Base-by-base conservation (phyloP, 2,329 filamentous ascomycete species). In the Alternaria sp. region DNA sequence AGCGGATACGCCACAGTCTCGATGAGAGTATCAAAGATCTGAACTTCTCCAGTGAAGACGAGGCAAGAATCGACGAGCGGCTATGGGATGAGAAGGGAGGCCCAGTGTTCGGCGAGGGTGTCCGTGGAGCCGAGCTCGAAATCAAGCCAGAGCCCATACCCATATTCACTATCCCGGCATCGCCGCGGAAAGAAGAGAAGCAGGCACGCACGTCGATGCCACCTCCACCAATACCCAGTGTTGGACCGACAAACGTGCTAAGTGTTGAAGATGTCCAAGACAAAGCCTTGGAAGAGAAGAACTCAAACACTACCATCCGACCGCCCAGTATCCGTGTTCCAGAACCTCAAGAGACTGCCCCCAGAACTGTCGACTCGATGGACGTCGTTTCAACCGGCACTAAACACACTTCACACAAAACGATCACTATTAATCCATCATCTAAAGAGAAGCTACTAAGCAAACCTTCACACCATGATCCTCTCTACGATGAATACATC, bases 301-400 rank as follows among this genome's bases (percentile, higher is more conserved):
- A 42, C 0, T 71, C 66, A 3, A 72, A 73, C 42, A 72, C 67
- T 8, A 76, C 73, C 0, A 77, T 75, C 33, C 66, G 74, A 34
- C 70, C 72, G 7, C 66, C 68, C 0, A 71, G 66, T 45, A 65
- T 70, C 8, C 36, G 61, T 13, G 67, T 69, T 5, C 68, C 70
- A 9, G 62, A 71, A 11, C 68, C 69, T 23, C 62, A 68, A 41
- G 65, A 72, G 46, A 54, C 29, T 5, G 33, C 65, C 0, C 66
- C 72, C 0, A 62, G 64, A 51, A 54, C 64, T 5, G 34, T 72
- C 5, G 61, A 65, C 31, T 46, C 29, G 21, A 56, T 50, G 46
- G 28, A 51, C 14, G 33, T 51, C 1, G 46, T 55, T n/a, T 40
- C 58, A 53, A 42, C 45, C 8, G 33, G 24, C 29, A 23, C 34